These are phyloP conservation scores for Saturnispora diversa DNA, from an alignment of 805 yeast species.

Conservation along the genomic window DNA sequence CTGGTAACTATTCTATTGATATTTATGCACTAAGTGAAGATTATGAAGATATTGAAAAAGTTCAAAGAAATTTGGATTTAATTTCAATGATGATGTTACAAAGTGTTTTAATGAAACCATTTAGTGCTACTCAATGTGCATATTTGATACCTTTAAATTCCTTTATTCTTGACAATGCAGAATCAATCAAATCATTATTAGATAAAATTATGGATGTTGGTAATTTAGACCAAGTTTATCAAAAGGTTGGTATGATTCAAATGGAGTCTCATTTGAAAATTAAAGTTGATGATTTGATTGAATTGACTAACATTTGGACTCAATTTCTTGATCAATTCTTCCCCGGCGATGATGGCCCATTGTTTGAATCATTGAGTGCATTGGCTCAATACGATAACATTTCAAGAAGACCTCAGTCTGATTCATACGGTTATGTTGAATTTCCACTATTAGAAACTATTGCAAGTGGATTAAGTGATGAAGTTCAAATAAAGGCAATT, in stretches of 20 bases:
- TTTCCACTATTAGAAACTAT: conserved; percentile 9
- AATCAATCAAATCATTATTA: conserved; percentile 38
- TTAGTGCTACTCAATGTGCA: conserved; percentile 45
- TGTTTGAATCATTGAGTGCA: conserved; percentile 4
- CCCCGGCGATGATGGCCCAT: conserved; percentile 1
- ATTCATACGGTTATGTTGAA: conserved; percentile 12
- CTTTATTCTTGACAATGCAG: conserved; percentile 46
- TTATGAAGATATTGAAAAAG: conserved; percentile 20
- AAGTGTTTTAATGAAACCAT: conserved; percentile 59
- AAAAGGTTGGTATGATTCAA: conserved; percentile 37
- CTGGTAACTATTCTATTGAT: conserved; percentile 50
- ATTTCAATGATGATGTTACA: conserved; percentile 56
- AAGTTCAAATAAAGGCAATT: conserved; percentile 28
- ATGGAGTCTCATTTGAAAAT: conserved; percentile 52
- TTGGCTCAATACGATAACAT: conserved; percentile 33
- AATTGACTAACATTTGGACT: conserved; percentile 35
- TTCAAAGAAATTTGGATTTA: conserved; percentile 44
- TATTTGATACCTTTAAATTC: conserved; percentile 77
- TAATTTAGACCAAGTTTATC: conserved; percentile 52
- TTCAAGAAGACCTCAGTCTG: conserved; percentile 11
- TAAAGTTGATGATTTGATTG: conserved; percentile 38
- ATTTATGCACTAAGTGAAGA: conserved; percentile 20
- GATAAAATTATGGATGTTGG: conserved; percentile 43
- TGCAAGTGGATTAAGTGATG: conserved; percentile 5
- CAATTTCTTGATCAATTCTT: conserved; percentile 32